phyloP scores from a whole-genome alignment of 176 grass and related monocot genomes.

The Cymbopogon citratus region DNA sequence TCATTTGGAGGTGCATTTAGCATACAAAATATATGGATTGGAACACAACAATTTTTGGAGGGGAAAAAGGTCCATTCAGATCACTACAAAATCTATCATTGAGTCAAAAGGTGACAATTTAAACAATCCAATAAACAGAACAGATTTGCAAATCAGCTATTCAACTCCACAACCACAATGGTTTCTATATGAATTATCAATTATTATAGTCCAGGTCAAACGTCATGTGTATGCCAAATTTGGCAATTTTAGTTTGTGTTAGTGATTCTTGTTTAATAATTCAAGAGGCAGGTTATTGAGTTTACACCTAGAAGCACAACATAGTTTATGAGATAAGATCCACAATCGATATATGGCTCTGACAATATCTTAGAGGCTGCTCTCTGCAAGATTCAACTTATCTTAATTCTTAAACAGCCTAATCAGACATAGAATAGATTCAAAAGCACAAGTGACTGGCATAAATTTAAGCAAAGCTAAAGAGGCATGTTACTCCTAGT shows the following conservation, averaged over 20 bases:
- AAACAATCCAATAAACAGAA: neutral
- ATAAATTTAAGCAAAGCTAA: conserved; percentile 17
- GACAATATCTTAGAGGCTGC: neutral
- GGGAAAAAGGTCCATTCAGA: neutral
- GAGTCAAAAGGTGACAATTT: neutral
- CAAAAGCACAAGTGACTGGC: neutral
- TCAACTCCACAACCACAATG: neutral
- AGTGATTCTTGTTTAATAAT: neutral
- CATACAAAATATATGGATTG: conserved; percentile 10
- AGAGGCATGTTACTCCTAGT: neutral
- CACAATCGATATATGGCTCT: neutral
- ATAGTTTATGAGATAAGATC: neutral
- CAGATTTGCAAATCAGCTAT: neutral
- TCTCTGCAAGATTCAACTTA: neutral
- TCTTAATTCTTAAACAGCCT: conserved; percentile 6
- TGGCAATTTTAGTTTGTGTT: neutral
- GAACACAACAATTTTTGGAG: neutral
- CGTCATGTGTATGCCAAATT: neutral
- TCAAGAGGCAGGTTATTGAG: neutral
- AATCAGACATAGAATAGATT: neutral
- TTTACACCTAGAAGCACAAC: neutral
- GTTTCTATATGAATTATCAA: neutral
- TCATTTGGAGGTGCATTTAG: conserved; percentile 2
- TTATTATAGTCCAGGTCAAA: neutral
- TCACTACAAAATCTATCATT: conserved; percentile 3